A percentile compares a stretch with the other conserved stretches of the same genome.
phyloP scores from a whole-genome alignment of 305 asterid genomes.

The Withania somnifera region DNA sequence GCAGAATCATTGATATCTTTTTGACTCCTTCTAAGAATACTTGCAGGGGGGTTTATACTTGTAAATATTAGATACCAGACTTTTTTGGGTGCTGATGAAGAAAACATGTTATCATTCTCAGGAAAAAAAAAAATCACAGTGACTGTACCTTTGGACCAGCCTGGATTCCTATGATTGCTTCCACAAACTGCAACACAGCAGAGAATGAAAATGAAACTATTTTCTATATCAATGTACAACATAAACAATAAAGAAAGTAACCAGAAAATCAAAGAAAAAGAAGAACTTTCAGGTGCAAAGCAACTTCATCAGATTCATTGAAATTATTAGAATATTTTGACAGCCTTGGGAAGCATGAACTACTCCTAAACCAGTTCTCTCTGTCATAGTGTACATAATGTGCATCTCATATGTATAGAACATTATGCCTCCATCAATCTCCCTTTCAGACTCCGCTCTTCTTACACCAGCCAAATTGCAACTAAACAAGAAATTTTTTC shows the following conservation, averaged over 20 bases:
- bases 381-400: not conserved
- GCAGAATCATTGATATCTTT: not conserved
- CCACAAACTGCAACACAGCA: constrained; percentile 72
- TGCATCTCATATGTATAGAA: not conserved
- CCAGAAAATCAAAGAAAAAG: not conserved
- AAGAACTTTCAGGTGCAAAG: not conserved
- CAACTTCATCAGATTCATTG: not conserved
- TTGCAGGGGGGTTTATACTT: not conserved
- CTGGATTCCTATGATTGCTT: constrained; percentile 64
- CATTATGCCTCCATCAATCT: not conserved
- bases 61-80: not conserved
- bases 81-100: not conserved
- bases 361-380: not conserved
- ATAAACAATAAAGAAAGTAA: not conserved
- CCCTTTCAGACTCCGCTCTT: not conserved
- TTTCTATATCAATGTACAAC: not conserved
- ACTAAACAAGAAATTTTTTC: not conserved
- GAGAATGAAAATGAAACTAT: not conserved
- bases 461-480: not conserved
- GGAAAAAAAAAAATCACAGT: not conserved
- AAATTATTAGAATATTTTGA: not conserved
- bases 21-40: not conserved
- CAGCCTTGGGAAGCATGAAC: not conserved
- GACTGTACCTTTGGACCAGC: constrained; percentile 57
- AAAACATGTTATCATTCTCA: not conserved